phyloP scores from a whole-genome alignment of 163 green algal genomes.

The Prototheca cutis region DNA sequence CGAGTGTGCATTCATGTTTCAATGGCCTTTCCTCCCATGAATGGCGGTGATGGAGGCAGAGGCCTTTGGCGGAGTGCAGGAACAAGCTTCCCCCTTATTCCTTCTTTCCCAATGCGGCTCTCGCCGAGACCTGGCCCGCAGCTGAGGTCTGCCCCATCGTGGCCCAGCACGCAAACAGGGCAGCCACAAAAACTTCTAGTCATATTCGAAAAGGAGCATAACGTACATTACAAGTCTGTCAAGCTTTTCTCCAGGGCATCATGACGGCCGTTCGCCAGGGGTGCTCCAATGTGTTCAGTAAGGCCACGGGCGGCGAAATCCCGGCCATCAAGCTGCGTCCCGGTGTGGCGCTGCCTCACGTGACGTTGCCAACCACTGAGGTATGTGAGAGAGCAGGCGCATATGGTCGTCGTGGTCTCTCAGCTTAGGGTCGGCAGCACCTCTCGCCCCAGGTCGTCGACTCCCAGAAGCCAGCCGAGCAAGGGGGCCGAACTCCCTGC shows the following conservation, averaged over 20 bases:
- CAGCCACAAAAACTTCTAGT: no score
- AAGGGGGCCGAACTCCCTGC: no score
- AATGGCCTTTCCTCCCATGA: no score
- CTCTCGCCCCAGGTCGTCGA: background rate
- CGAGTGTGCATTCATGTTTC: no score
- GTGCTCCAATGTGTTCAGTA: constrained; percentile 7
- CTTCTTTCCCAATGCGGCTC: no score
- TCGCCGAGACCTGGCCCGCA: background rate
- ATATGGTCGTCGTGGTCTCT: no score
- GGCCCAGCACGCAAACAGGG: no score
- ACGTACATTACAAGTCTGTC: background rate
- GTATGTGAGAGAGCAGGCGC: constrained; percentile 8
- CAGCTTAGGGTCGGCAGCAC: no score
- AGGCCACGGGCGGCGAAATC: constrained; percentile 5
- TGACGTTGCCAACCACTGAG: constrained; percentile 37
- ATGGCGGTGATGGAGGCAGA: no score
- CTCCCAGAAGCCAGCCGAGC: no score
- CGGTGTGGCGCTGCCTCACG: constrained; percentile 30
- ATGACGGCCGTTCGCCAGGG: constrained; percentile 4
- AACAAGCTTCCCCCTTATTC: no score
- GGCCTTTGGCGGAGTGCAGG: no score
- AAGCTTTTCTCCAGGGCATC: background rate
- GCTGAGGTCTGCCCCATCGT: background rate
- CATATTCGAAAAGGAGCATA: background rate
- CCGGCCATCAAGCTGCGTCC: constrained; percentile 20